Conservation (phyloP, 2,329 filamentous ascomycete species). For the Blumeria graminis region DNA sequence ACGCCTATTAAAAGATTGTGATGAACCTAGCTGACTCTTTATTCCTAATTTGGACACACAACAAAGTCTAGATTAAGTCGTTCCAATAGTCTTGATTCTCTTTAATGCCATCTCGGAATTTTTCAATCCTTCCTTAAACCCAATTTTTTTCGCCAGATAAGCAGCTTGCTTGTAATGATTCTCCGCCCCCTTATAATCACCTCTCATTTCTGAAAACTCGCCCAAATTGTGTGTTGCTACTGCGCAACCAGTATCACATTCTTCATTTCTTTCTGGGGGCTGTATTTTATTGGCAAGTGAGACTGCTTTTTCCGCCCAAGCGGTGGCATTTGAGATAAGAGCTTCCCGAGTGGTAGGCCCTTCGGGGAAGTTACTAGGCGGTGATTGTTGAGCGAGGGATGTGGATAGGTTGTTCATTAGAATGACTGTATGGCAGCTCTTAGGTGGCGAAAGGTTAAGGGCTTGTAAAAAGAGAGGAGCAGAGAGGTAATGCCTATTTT, state of each 20-base stretch:
- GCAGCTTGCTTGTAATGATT: conserved; percentile 45
- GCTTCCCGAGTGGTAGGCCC: conserved; percentile 28
- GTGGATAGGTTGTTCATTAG: conserved; percentile 71
- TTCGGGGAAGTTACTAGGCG: conserved; percentile 15
- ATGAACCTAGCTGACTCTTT: too few species aligned
- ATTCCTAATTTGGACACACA: too few species aligned
- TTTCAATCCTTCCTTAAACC: conserved; percentile 25
- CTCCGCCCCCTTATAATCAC: conserved; percentile 38
- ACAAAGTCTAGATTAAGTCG: too few species aligned
- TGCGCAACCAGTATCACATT: conserved; percentile 67
- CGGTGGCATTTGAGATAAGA: conserved; percentile 43
- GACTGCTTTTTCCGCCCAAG: conserved; percentile 61
- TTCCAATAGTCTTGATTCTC: conserved; percentile 5
- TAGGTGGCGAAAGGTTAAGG: conserved; percentile 37
- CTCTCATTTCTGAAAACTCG: conserved; percentile 56
- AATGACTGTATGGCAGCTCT: conserved; percentile 53
- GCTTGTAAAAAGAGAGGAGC: conserved; percentile 74
- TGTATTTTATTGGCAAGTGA: conserved; percentile 39
- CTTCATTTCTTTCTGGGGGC: conserved; percentile 41
- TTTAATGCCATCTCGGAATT: conserved; percentile 28
- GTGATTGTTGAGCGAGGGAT: conserved; percentile 32
- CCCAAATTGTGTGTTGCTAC: conserved; percentile 71
- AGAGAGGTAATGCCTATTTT: conserved; percentile 55
- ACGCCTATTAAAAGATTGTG: too few species aligned
- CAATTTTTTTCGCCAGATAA: conserved; percentile 29